Base-by-base conservation (phyloP, 2,329 filamentous ascomycete species). In the Zalaria sp. region DNA sequence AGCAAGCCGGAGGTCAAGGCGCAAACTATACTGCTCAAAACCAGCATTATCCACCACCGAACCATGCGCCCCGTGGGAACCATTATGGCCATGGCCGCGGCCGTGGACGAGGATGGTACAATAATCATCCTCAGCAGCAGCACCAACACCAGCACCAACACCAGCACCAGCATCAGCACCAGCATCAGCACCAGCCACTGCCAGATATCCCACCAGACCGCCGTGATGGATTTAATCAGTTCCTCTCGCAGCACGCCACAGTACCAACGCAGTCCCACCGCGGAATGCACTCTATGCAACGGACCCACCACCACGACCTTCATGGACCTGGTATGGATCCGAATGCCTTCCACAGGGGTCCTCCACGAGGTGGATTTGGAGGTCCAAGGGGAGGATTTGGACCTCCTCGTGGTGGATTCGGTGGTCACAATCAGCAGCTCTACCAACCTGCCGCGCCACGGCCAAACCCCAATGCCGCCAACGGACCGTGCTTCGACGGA, bases 1-100 rank as follows among this genome's bases (percentile, higher is more conserved):
- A 18, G 18, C 18, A 18, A 18, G 18, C 18, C 18, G 18, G 77
- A 82, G 52, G 65, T 72, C 39, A 73, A 69, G 41, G 59, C 82
- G 34, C 71, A 75, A 37, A 66, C 63, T 45, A 69, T 83, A 57
- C 79, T 79, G 27, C 62, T 82, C 39, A 68, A 63, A 47, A 74
- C 75, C 53, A 60, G 46, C 27, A 48, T 45, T 25, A 42, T 41
- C 39, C 34, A 31, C 8, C 18, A 18, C 18, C 18, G 18, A 18
- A 18, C 18, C 18, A 18, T 18, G 18, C 18, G 18, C 18, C 18
- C 18, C 18, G 18, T 18, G 18, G 18, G 18, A 18, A 18, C 18
- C 18, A 18, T 18, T 18, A 18, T 18, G 18, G 18, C 18, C 18
- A 18, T 18, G 18, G 18, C 18, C 18, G 2, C 18, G 18, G 18